phyloP scores from a whole-genome alignment of 371 early-diverging fungal species.

The Mucor irregularis region DNA sequence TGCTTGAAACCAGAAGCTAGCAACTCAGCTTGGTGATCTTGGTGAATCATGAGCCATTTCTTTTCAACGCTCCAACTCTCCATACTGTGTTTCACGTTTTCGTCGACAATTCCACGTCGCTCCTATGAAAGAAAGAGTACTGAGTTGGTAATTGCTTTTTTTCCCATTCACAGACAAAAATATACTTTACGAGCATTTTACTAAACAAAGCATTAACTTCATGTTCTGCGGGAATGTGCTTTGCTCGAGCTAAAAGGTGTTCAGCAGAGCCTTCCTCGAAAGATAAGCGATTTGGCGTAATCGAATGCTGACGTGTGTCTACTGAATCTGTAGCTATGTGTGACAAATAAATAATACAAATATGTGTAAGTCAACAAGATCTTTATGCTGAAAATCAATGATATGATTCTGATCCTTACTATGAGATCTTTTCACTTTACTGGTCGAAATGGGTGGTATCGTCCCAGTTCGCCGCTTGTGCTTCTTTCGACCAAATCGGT shows the following conservation, averaged over 20 bases:
- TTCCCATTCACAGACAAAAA: not conserved
- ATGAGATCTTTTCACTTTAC: no score
- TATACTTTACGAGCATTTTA: slow-evolving; percentile 38
- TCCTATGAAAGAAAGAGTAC: slow-evolving; percentile 19
- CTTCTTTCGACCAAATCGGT: slow-evolving; percentile 24
- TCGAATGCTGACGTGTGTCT: slow-evolving; percentile 5
- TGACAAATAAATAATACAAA: not conserved
- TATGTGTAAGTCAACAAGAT: not conserved
- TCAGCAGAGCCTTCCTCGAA: slow-evolving; percentile 28
- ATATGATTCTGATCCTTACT: no score
- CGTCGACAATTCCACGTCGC: slow-evolving; percentile 47
- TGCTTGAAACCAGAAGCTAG: slow-evolving; percentile 18
- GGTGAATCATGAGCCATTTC: slow-evolving; percentile 53
- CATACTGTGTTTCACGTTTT: slow-evolving; percentile 32
- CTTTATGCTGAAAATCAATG: no score
- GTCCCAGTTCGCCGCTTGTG: not conserved
- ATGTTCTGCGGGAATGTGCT: slow-evolving; percentile 28
- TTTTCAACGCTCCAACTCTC: slow-evolving; percentile 38
- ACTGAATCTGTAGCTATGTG: not conserved
- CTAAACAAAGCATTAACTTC: slow-evolving; percentile 36
- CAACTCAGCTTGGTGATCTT: slow-evolving; percentile 49
- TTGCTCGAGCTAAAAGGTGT: slow-evolving; percentile 18
- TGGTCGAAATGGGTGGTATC: no score
- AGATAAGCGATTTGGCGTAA: slow-evolving; percentile 19
- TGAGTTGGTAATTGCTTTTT: not conserved